These are phyloP conservation scores for Chenopodium album DNA, from an alignment of 148 eudicot genomes.

Conservation along the genomic window DNA sequence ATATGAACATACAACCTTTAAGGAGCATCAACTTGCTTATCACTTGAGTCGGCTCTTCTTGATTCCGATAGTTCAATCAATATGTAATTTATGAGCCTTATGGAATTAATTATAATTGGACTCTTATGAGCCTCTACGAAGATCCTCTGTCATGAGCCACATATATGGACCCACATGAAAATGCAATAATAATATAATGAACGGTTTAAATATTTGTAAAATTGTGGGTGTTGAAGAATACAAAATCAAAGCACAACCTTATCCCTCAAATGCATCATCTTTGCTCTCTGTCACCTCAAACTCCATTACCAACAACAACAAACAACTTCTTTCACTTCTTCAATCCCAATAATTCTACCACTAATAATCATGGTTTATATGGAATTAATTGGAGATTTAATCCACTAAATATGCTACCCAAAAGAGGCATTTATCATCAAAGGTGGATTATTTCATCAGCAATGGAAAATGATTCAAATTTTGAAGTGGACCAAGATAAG, in stretches of 20 bases:
- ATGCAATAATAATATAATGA: too few species aligned
- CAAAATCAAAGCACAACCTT: not conserved
- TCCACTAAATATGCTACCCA: not conserved
- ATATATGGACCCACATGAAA: not conserved
- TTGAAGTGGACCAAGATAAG: constrained; percentile 56
- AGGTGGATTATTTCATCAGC: constrained; percentile 28
- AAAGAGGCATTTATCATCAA: not conserved
- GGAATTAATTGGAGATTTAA: not conserved
- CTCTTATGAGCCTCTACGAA: too few species aligned
- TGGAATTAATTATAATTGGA: too few species aligned
- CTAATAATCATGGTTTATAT: not conserved
- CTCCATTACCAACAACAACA: constrained; percentile 13
- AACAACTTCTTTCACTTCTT: not conserved
- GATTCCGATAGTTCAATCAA: too few species aligned
- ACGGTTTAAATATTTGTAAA: constrained; percentile 1
- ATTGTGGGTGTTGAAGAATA: constrained; percentile 11
- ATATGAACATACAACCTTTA: too few species aligned
- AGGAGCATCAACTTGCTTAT: too few species aligned
- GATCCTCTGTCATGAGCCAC: too few species aligned
- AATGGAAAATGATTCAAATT: constrained; percentile 48
- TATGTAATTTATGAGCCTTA: too few species aligned
- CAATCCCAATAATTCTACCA: not conserved
- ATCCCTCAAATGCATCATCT: constrained; percentile 28
- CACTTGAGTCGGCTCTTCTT: too few species aligned
- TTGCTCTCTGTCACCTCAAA: constrained; percentile 18